These are phyloP conservation scores for Phlyctochytrium bullatum DNA, from an alignment of 192 early-diverging fungal species.

Conservation along the genomic window DNA sequence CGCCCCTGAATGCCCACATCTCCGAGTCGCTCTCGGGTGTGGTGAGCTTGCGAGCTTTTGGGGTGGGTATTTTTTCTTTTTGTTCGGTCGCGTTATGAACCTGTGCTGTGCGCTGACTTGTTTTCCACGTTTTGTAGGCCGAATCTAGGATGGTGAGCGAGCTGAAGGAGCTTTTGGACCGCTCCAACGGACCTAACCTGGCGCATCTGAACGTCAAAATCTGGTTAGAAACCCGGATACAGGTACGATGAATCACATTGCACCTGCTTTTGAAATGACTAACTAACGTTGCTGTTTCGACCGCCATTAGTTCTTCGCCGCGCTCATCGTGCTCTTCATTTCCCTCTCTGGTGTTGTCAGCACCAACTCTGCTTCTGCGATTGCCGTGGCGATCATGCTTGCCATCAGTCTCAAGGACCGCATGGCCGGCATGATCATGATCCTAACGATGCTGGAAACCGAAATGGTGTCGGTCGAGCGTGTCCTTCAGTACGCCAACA, in stretches of 20 bases:
- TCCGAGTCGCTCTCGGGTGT: conserved; percentile 17
- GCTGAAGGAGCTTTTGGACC: conserved; percentile 7
- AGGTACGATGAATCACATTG: conserved; percentile 2
- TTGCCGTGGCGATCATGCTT: conserved; percentile 3
- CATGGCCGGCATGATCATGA: background rate
- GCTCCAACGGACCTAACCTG: background rate
- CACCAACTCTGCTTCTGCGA: background rate
- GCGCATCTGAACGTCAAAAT: background rate
- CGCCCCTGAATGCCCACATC: conserved; percentile 52
- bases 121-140: no score
- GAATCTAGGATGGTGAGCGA: background rate
- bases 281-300: no score
- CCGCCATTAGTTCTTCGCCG: conserved; percentile 2
- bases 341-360: background rate
- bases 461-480: conserved; percentile 49
- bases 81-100: no score
- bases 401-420: background rate
- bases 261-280: background rate
- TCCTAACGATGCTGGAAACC: conserved; percentile 24
- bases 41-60: conserved; percentile 66
- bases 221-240: conserved; percentile 20
- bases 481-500: conserved; percentile 38
- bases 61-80: no score
- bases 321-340: conserved; percentile 13
- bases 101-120: no score